A percentile compares a stretch with the other conserved stretches of the same genome.
These are phyloP conservation scores for Leccinellum luteum DNA, from an alignment of 768 basidiomycete genomes.

Conservation along the genomic window DNA sequence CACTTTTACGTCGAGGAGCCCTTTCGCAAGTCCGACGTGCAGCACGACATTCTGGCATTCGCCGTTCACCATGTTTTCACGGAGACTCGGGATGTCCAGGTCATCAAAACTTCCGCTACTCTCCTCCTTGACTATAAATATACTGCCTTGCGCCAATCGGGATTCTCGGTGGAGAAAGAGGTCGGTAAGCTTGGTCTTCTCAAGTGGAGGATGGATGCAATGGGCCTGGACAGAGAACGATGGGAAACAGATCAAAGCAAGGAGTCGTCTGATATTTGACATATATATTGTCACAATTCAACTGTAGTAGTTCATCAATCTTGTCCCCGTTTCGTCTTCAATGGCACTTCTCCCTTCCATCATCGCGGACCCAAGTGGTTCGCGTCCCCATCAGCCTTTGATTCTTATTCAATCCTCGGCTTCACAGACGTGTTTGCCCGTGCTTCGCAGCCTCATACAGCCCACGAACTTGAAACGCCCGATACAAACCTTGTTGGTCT, in stretches of 20 bases:
- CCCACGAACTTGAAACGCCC: constrained; percentile 20
- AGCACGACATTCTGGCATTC: constrained; percentile 63
- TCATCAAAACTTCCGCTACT: constrained; percentile 46
- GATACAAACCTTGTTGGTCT: constrained; percentile 46
- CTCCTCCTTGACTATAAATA: constrained; percentile 52
- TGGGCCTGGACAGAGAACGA: constrained; percentile 41
- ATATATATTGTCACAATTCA: not conserved
- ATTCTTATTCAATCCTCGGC: constrained; percentile 58
- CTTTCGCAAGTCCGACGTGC: constrained; percentile 54
- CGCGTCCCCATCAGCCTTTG: constrained; percentile 39
- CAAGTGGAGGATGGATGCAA: constrained; percentile 50
- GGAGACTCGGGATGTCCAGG: constrained; percentile 38
- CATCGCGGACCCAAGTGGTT: constrained; percentile 22
- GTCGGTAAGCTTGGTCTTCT: constrained; percentile 50
- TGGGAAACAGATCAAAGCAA: constrained; percentile 40
- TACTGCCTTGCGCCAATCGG: constrained; percentile 42
- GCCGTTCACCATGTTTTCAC: constrained; percentile 60
- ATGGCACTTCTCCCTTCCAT: constrained; percentile 32
- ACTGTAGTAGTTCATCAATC: not conserved
- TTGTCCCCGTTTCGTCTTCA: not conserved
- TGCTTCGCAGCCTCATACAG: constrained; percentile 48
- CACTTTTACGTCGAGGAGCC: constrained; percentile 73
- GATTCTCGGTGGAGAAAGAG: constrained; percentile 48
- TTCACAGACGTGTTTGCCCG: constrained; percentile 54
- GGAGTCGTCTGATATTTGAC: constrained; percentile 9